Conservation (phyloP, 768 basidiomycete genomes). For the Russula lepida region DNA sequence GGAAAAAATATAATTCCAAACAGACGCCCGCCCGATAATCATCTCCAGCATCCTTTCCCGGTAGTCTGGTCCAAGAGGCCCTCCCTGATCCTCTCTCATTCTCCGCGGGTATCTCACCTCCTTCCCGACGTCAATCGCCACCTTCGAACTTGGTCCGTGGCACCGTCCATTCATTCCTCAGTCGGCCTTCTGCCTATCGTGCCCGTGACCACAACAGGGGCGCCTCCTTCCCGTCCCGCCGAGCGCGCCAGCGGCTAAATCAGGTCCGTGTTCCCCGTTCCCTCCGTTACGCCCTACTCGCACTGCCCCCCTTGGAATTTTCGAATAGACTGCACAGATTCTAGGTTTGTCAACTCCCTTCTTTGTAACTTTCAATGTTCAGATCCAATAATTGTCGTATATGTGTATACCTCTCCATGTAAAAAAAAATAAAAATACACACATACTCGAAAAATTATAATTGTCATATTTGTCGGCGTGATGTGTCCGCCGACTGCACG, state of each 20-base stretch:
- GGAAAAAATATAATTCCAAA: not conserved
- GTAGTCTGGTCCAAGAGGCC: no score
- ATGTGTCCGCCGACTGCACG: not conserved
- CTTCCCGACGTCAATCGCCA: not conserved
- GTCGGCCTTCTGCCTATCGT: no score
- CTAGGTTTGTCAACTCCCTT: no score
- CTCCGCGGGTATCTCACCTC: not conserved
- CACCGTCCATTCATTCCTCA: no score
- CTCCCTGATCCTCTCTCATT: not conserved
- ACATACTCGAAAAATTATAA: not conserved
- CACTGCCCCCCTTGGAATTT: conserved; percentile 7
- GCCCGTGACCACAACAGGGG: no score
- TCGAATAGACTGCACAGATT: conserved; percentile 4
- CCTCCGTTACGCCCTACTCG: not conserved
- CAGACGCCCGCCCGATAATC: not conserved
- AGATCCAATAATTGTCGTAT: no score
- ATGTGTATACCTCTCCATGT: not conserved
- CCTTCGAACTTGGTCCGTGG: not conserved
- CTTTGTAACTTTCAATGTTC: no score
- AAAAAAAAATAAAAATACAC: not conserved
- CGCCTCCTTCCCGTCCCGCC: no score
- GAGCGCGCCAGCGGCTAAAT: not conserved
- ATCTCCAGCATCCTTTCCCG: not conserved
- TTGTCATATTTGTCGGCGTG: not conserved
- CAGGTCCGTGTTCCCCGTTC: not conserved